A percentile compares a stretch with the other conserved stretches of the same genome.
phyloP scores from a whole-genome alignment of 2,329 filamentous ascomycete species.

The Aspergillus sp. region DNA sequence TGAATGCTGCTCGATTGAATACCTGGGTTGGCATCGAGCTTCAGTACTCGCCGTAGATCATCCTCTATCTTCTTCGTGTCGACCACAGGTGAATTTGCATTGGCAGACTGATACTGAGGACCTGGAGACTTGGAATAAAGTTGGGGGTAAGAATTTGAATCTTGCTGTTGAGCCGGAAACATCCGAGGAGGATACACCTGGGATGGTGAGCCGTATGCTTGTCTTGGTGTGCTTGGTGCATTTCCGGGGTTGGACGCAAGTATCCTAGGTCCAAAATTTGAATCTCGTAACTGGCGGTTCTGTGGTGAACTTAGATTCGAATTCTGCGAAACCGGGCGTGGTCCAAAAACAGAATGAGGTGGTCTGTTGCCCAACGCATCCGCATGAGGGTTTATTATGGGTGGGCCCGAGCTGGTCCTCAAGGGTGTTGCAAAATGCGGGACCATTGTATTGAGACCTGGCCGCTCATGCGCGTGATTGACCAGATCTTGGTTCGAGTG shows the following conservation, averaged over 20 bases:
- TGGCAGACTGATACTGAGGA: slow-evolving; percentile 22
- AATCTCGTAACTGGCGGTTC: slow-evolving; percentile 28
- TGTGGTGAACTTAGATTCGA: slow-evolving; percentile 23
- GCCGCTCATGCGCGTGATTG: slow-evolving; percentile 20
- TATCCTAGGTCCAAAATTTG: slow-evolving; percentile 33
- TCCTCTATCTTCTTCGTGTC: slow-evolving; percentile 50
- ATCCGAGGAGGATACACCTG: slow-evolving; percentile 23
- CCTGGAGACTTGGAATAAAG: slow-evolving; percentile 22
- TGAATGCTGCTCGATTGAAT: slow-evolving; percentile 32
- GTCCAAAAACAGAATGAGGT: slow-evolving; percentile 16
- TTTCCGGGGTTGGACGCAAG: slow-evolving; percentile 23
- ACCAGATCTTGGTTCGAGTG: slow-evolving; percentile 23
- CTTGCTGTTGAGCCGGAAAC: slow-evolving; percentile 14
- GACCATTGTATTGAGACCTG: slow-evolving; percentile 20
- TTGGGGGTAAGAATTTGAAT: slow-evolving; percentile 23
- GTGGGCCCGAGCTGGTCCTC: slow-evolving; percentile 37
- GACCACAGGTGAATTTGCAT: slow-evolving; percentile 27
- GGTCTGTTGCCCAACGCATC: slow-evolving; percentile 18
- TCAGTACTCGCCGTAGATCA: slow-evolving; percentile 49
- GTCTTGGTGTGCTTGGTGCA: slow-evolving; percentile 8
- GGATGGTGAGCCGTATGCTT: slow-evolving; percentile 23
- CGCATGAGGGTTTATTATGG: slow-evolving; percentile 23
- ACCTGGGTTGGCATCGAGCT: slow-evolving; percentile 38
- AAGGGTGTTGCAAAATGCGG: slow-evolving; percentile 33
- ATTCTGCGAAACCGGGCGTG: slow-evolving; percentile 24